Conservation (phyloP, 805 yeast species). For the Starmerella bacillaris region DNA sequence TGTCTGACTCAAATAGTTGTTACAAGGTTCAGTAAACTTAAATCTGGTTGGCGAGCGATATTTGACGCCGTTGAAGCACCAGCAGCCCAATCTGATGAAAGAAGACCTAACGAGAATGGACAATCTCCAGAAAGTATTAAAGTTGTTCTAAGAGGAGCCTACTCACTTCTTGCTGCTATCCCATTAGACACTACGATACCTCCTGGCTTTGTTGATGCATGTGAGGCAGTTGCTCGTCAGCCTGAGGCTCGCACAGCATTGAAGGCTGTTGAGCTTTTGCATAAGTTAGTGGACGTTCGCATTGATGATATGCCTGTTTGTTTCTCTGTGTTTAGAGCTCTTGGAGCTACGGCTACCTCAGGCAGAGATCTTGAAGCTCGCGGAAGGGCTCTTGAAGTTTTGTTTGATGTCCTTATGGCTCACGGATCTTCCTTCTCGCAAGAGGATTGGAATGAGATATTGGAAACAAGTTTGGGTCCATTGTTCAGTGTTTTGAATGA, state of each 20-base stretch:
- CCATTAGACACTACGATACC: slow-evolving; percentile 24
- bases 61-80: slow-evolving; percentile 62
- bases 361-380: slow-evolving; percentile 91
- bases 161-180: slow-evolving; percentile 8
- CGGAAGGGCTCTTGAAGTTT: slow-evolving; percentile 62
- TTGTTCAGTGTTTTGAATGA: slow-evolving; percentile 71
- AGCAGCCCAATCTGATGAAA: slow-evolving; percentile 25
- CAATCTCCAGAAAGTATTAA: not conserved
- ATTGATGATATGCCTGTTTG: slow-evolving; percentile 13
- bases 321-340: slow-evolving; percentile 43
- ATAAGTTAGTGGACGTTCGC: slow-evolving; percentile 23
- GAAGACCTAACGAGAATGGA: slow-evolving; percentile 1
- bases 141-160: slow-evolving; percentile 10
- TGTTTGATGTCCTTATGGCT: slow-evolving; percentile 65
- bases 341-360: slow-evolving; percentile 76
- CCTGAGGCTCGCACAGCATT: slow-evolving; percentile 57
- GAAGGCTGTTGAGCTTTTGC: slow-evolving; percentile 60
- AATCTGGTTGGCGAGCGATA: slow-evolving; percentile 89
- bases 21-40: slow-evolving; percentile 53
- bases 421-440: slow-evolving; percentile 62
- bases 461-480: slow-evolving; percentile 68
- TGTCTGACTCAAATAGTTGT: slow-evolving; percentile 73
- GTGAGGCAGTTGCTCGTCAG: slow-evolving; percentile 70
- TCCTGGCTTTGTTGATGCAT: slow-evolving; percentile 42
- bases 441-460: slow-evolving; percentile 67